Evolutionary conservation across 1,284 basidiomycete species (phyloP), one percentile per base, ranked within the genome.

Genomic region (Trametes pubescens): DNA sequence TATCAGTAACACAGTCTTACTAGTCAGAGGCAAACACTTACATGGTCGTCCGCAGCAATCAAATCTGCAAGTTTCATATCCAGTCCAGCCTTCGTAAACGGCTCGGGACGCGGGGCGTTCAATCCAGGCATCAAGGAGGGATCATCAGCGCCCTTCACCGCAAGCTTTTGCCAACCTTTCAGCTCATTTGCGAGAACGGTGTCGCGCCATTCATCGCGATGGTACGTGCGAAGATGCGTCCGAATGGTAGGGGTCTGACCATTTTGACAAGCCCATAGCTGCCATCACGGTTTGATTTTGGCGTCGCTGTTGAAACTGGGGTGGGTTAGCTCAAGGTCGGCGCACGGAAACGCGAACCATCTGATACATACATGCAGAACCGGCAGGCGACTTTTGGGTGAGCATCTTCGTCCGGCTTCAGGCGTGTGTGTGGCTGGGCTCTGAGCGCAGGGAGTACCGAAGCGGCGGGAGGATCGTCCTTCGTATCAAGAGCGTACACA

Each of bases 171-270:
- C 62, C 62, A 64, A 24, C 62, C 57, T 29, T 64, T 64, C 37
- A 64, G 62, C 22, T 24, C 44, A 22, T 59, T 34, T 7, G 11
- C 11, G 1, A 59, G 38, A 11, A 64, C 57, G 5, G 22, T 14
- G 2, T 51, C 21, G 11, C 46, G 52, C 52, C 57, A 64, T 32
- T 43, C 46, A 18, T 59, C 46, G 16, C 7, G 24, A 43, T 64
- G 62, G 29, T 59, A 21, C 6, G 29, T 37, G 9, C 44, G 22
- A 8, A 64, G 51, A 32, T 64, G 62, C 1, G 5, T 46, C 7
- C 57, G 62, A 11, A 64, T 64, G 4, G 62, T 59, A 9, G 58
- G 51, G 14, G 62, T 64, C 32, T 59, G 57, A 4, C 62, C 62
- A 49, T 51, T 49, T 22, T 34, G 38, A 38, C 40, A 46, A 10